Base-by-base conservation (phyloP, 2,329 filamentous ascomycete species). In the Fusarium globosum region DNA sequence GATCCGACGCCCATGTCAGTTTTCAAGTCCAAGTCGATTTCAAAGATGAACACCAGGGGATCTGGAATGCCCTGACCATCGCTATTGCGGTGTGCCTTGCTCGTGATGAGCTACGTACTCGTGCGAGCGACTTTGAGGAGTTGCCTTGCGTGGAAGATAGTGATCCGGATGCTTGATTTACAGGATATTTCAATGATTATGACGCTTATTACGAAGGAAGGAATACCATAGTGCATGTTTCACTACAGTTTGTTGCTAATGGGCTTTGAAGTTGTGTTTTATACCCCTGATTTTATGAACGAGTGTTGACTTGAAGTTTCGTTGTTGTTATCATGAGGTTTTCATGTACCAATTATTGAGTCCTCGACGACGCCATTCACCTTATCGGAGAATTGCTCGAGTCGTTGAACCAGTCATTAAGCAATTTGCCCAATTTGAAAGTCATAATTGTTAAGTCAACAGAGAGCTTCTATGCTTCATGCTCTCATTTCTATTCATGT, bases 21-120 rank as follows among this genome's bases (percentile, higher is more conserved):
- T 85, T 82, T 60, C 84, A 85, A 51, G 80, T 85, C n/a, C 81
- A 84, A 51, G 76, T 81, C 28, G 78, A 84, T 51, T 84, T 86
- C 49, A 77, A 79, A 58, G 80, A 84, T 48, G 76, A 76, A 16
- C 76, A 80, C 23, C 83, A 85, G 72, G 81, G 83, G 59, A 80
- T 86, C 28, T 86, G 84, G 84, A 85, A 86, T 69, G 84, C 83
- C 4, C 72, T 86, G 42, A 85, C 84, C 8, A 61, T 84, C 15
- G 84, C 83, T 14, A 79, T 84, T 28, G 80, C 80, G 16, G 79
- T 81, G 5, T 85, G 84, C 60, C 71, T 82, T 60, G 84, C 84
- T 8, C 79, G 84, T 20, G 83, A 85, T 53, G 81, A 84, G 60
- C 75, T 85, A 61, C 81, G 80, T 51, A 63, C 73, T 12, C 77